Base-by-base conservation (phyloP, 108 stramenopile genomes). In the Pseudonitzschia multiseries region DNA sequence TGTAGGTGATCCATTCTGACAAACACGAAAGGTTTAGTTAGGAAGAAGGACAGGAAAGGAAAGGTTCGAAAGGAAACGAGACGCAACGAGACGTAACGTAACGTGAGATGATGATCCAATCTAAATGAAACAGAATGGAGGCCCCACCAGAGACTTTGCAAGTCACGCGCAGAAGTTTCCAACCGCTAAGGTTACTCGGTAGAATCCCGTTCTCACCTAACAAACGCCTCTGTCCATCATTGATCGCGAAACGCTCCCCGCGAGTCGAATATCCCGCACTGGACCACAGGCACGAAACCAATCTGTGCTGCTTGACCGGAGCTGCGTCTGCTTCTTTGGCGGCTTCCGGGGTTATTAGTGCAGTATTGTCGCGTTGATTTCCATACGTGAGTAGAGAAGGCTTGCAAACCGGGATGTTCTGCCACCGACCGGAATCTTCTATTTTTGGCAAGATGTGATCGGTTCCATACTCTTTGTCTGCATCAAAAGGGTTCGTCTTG, bases 221-320 rank as follows among this genome's bases (percentile, higher is more conserved):
- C 63, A 95, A 73, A 4, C 94, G 86, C 18, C 89, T 76, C 62
- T 88, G 86, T 18, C 88, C 88, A 75, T 93, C 94, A 46, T 80
- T 84, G 20, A 95, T 87, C 24, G 80, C 71, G 57, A 86, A 84
- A 24, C 89, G 77, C 68, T 91, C 84, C 6, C 87, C 85, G 28
- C 94, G 78, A 0, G 94, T 95, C n/a, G 79, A 28, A 68, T 91
- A 95, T 0, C 87, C 84, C 24, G 89, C 78, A 44, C 85, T 84
- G 26, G 94, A 88, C 94, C 94, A 95, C 22, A 89, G 75, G 69
- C 94, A 95, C 2, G 94, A 82, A 40, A 90, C 85, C 4, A 95
- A 75, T 43, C 84, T 73, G 66, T 92, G 90, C 57, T 89, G 80
- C 72, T 79, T 79, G 13, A 43, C 43, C 15, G 71, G 71, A 9